A percentile compares a stretch with the other conserved stretches of the same genome.
phyloP scores from a whole-genome alignment of 306 rosid genomes.

The Quercus mongolica region DNA sequence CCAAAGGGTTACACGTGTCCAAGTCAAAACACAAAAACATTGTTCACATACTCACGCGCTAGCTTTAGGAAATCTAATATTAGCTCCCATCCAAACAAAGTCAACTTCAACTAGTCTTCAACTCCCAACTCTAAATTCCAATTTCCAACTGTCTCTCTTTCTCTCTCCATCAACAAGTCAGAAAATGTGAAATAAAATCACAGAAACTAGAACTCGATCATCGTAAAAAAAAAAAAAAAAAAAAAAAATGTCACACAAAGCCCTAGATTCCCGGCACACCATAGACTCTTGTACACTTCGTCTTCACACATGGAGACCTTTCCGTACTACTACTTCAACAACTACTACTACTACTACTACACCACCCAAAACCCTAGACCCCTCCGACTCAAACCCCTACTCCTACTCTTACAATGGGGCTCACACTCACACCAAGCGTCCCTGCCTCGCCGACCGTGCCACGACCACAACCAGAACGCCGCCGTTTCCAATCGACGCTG shows the following conservation, averaged over 20 bases:
- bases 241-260: constrained; percentile 57
- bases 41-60: too few relatives aligned
- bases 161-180: neutral
- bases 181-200: too few relatives aligned
- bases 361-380: neutral
- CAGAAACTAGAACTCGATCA: too few relatives aligned
- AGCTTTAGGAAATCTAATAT: too few relatives aligned
- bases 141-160: neutral
- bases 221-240: too few relatives aligned
- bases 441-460: constrained; percentile 85
- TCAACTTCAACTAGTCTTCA: neutral
- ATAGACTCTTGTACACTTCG: constrained; percentile 63
- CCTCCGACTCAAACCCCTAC: constrained; percentile 26
- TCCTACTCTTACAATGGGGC: constrained; percentile 33
- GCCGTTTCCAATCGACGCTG: constrained; percentile 48
- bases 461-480: constrained; percentile 42
- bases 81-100: neutral
- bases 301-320: constrained; percentile 80
- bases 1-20: neutral
- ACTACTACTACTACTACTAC: constrained; percentile 8
- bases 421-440: constrained; percentile 60
- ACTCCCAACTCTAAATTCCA: neutral
- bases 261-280: constrained; percentile 57
- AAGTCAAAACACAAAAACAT: neutral
- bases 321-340: constrained; percentile 48